Evolutionary conservation across 257 asterid species (phyloP).

Genomic region (Penstemon barbatus): DNA sequence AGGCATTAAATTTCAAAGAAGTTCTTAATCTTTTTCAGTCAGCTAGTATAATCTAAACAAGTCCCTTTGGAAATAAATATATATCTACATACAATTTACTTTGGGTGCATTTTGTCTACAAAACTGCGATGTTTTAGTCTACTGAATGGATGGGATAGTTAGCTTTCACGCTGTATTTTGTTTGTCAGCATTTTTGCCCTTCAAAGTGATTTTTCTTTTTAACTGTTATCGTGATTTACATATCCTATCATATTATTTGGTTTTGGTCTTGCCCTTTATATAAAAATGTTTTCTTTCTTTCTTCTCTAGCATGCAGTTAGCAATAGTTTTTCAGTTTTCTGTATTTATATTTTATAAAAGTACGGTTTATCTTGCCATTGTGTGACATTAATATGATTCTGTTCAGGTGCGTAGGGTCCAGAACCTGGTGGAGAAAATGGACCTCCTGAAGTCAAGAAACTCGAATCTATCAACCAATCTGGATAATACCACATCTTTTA

Average conservation of each 20-base stretch:
- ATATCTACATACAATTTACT: background rate
- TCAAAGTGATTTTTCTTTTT: background rate
- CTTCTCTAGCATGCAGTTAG: too few relatives aligned
- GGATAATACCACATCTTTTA: background rate
- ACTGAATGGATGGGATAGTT: background rate
- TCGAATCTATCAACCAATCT: conserved; percentile 17
- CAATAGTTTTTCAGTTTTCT: background rate
- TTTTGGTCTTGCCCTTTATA: background rate
- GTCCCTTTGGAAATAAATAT: background rate
- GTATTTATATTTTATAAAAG: background rate
- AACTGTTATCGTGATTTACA: background rate
- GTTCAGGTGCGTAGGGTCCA: conserved; percentile 43
- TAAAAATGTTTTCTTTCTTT: too few relatives aligned
- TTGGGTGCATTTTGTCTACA: background rate
- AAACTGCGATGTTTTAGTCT: background rate
- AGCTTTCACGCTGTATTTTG: background rate
- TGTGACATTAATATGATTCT: conserved; percentile 6
- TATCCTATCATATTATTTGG: background rate
- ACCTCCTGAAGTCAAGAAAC: conserved; percentile 35
- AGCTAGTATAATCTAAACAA: background rate
- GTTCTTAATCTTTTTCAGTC: background rate
- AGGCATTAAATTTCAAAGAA: background rate
- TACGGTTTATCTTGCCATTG: background rate
- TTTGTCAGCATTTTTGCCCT: background rate
- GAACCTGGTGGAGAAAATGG: conserved; percentile 36